Conservation (phyloP, 805 yeast genomes). For the Ogataea philodendri region DNA sequence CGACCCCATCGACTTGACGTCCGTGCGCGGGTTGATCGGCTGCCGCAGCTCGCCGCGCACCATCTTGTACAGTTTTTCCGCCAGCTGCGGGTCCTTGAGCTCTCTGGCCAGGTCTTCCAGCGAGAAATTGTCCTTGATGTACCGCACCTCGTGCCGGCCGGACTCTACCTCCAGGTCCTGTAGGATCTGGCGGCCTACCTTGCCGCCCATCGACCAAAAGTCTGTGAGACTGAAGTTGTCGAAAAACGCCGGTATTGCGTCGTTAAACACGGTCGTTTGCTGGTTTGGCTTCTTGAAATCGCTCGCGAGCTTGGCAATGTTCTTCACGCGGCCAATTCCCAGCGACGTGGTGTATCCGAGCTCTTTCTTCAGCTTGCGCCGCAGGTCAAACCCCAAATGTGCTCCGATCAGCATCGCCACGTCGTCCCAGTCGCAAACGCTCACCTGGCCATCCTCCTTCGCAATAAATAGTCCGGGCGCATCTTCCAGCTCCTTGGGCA, state of each 20-base stretch:
- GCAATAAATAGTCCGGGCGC: slow-evolving; percentile 33
- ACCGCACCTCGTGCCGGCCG: slow-evolving; percentile 37
- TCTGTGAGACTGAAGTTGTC: slow-evolving; percentile 63
- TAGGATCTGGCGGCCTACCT: slow-evolving; percentile 62
- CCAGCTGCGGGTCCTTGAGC: slow-evolving; percentile 45
- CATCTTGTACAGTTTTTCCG: slow-evolving; percentile 54
- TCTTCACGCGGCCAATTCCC: slow-evolving; percentile 76
- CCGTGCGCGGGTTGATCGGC: slow-evolving; percentile 57
- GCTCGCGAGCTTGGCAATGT: slow-evolving; percentile 83
- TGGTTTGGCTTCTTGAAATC: slow-evolving; percentile 81
- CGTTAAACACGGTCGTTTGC: slow-evolving; percentile 69
- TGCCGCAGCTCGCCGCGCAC: slow-evolving; percentile 60
- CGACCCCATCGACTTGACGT: slow-evolving; percentile 84
- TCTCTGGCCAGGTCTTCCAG: slow-evolving; percentile 35
- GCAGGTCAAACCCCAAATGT: slow-evolving; percentile 48
- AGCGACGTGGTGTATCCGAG: slow-evolving; percentile 87
- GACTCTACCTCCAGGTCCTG: slow-evolving; percentile 49
- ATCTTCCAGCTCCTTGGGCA: slow-evolving; percentile 33
- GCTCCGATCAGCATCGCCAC: slow-evolving; percentile 67
- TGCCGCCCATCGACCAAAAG: slow-evolving; percentile 91
- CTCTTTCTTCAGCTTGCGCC: slow-evolving; percentile 49
- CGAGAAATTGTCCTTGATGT: slow-evolving; percentile 50
- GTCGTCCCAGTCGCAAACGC: slow-evolving; percentile 75
- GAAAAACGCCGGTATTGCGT: slow-evolving; percentile 51
- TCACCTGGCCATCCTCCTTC: slow-evolving; percentile 22